Conservation (phyloP, 495 filamentous ascomycete genomes). For the Hypomontagnella monticulosa region DNA sequence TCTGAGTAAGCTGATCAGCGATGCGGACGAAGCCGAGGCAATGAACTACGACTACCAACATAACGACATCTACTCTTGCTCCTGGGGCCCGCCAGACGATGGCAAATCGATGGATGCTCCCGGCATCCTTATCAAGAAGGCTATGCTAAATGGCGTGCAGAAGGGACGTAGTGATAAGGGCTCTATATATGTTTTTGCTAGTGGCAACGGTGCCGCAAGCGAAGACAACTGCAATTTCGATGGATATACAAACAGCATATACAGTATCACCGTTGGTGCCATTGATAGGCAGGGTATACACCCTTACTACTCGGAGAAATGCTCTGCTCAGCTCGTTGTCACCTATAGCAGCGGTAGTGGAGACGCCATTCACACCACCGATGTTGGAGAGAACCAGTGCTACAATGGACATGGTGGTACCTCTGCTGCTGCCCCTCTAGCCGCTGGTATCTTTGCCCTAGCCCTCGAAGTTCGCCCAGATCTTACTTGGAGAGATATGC, state of each 20-base stretch:
- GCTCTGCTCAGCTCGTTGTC: slow-evolving; percentile 93
- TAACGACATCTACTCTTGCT: slow-evolving; percentile 98
- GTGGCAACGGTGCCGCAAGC: slow-evolving; percentile 86
- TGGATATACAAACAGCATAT: slow-evolving; percentile 99
- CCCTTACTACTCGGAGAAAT: slow-evolving; percentile 93
- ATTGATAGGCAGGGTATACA: slow-evolving; percentile 86
- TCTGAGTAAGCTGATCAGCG: slow-evolving; percentile 85
- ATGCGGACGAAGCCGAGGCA: slow-evolving; percentile 89
- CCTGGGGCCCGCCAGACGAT: slow-evolving; percentile 96
- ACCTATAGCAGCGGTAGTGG: slow-evolving; percentile 92
- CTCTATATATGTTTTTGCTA: slow-evolving; percentile 97
- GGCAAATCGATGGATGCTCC: slow-evolving; percentile 93
- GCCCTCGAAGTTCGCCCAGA: slow-evolving; percentile 86
- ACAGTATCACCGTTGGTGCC: slow-evolving; percentile 95
- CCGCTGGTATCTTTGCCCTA: slow-evolving; percentile 92
- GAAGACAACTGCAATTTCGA: slow-evolving; percentile 99
- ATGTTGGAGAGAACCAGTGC: slow-evolving; percentile 86
- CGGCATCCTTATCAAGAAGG: slow-evolving; percentile 84
- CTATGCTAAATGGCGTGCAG: slow-evolving; percentile 92
- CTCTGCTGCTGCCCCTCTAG: slow-evolving; percentile 94
- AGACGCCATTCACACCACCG: slow-evolving; percentile 94
- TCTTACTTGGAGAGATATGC: slow-evolving; percentile 92
- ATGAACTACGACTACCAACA: slow-evolving; percentile 91
- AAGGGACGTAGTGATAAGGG: slow-evolving; percentile 83
- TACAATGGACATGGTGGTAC: slow-evolving; percentile 86